Evolutionary conservation across 768 basidiomycete species (phyloP).

Genomic region (Tulasnella sp.): DNA sequence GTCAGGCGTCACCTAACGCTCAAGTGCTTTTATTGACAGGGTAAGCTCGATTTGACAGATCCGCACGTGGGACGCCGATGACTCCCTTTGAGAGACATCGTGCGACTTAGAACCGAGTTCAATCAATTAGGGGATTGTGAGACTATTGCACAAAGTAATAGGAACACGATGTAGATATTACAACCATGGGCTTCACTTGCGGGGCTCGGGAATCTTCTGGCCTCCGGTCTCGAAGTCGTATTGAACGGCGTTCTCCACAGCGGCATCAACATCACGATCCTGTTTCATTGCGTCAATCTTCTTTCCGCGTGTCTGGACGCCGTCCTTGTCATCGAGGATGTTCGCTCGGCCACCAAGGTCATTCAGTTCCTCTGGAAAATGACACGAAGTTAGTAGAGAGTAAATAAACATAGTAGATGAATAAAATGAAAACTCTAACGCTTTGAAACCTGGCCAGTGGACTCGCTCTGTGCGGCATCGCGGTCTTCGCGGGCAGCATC

Average conservation of each 20-base stretch:
- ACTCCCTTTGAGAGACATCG: too few relatives aligned
- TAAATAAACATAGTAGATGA: background rate
- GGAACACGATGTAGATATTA: background rate
- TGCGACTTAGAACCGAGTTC: too few relatives aligned
- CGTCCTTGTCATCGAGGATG: conserved; percentile 17
- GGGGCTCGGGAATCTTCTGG: conserved; percentile 10
- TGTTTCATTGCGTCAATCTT: conserved; percentile 24
- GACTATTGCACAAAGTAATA: too few relatives aligned
- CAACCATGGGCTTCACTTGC: background rate
- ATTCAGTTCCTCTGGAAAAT: conserved; percentile 1
- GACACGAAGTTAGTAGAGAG: background rate
- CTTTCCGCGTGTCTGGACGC: conserved; percentile 12
- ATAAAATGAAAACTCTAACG: background rate
- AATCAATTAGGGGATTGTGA: too few relatives aligned
- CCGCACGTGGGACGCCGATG: too few relatives aligned
- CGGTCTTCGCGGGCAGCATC: conserved; percentile 20
- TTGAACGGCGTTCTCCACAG: background rate
- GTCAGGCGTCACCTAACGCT: too few relatives aligned
- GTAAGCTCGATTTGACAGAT: too few relatives aligned
- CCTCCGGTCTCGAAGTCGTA: conserved; percentile 19
- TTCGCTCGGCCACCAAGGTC: conserved; percentile 21
- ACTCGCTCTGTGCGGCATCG: conserved; percentile 18
- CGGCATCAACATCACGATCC: conserved; percentile 17
- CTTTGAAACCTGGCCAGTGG: background rate
- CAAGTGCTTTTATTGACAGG: too few relatives aligned